A percentile compares a stretch with the other conserved stretches of the same genome.
phyloP scores from a whole-genome alignment of 129 eudicot genomes.

The Flaveria sonorensis region DNA sequence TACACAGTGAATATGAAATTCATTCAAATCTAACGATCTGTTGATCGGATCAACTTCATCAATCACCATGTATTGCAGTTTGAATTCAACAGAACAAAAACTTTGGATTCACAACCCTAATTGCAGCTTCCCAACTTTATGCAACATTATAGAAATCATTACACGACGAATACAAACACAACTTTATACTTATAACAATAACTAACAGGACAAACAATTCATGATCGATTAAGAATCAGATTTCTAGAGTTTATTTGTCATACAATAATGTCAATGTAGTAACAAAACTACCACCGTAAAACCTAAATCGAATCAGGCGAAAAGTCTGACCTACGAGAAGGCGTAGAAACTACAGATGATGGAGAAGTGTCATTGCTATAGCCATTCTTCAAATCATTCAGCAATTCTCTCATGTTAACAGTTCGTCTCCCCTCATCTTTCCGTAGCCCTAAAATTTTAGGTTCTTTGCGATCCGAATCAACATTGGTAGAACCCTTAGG shows the following conservation, averaged over 20 bases:
- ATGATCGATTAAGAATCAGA: background rate
- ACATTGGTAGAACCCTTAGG: constrained; percentile 17
- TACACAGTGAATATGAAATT: background rate
- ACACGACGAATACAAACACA: too few relatives aligned
- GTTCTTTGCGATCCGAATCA: constrained; percentile 29
- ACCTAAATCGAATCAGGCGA: background rate
- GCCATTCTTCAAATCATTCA: constrained; percentile 69
- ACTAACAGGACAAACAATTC: too few relatives aligned
- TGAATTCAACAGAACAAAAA: background rate
- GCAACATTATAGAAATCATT: too few relatives aligned
- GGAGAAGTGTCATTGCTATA: constrained; percentile 34
- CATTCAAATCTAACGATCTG: constrained; percentile 1
- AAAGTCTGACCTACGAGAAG: constrained; percentile 52
- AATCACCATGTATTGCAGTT: background rate
- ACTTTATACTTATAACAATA: too few relatives aligned
- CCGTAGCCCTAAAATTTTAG: constrained; percentile 24
- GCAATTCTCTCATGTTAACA: constrained; percentile 71
- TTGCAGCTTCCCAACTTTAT: too few relatives aligned
- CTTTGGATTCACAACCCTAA: background rate
- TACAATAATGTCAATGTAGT: background rate
- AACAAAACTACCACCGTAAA: background rate
- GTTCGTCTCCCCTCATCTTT: constrained; percentile 55
- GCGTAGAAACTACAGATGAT: constrained; percentile 33
- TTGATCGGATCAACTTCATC: background rate
- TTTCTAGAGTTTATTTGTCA: background rate